These are phyloP conservation scores for Pichia nanzhaoensis DNA, from an alignment of 805 yeast species.

Conservation along the genomic window DNA sequence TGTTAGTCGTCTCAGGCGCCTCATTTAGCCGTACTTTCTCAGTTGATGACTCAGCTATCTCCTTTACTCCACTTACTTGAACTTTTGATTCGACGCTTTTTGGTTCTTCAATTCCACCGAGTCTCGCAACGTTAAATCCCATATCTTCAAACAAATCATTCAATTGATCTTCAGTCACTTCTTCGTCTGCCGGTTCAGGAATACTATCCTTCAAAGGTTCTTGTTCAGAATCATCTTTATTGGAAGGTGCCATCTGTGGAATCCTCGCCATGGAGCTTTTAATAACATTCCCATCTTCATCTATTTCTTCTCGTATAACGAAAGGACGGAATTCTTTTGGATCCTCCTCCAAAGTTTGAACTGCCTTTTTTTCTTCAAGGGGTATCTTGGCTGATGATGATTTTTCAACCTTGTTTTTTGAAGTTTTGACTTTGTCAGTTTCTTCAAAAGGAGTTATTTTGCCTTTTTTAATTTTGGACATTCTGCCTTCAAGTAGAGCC, in stretches of 20 bases:
- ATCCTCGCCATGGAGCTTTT: conserved; percentile 33
- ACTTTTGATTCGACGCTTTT: conserved; percentile 1
- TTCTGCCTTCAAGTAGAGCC: neutral
- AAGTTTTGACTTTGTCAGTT: neutral
- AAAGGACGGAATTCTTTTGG: conserved; percentile 37
- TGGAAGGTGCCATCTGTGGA: conserved; percentile 20
- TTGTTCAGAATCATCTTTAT: conserved; percentile 4
- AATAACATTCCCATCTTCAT: conserved; percentile 68
- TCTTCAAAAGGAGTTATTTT: neutral
- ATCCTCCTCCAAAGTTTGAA: no score
- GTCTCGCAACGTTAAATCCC: no score
- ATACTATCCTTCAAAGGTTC: neutral
- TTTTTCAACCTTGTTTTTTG: no score
- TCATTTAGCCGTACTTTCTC: conserved; percentile 4
- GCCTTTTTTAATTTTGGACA: neutral
- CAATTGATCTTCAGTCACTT: conserved; percentile 27
- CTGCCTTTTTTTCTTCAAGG: no score
- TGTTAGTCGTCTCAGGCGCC: no score
- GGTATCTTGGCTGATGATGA: neutral
- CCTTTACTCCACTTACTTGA: neutral
- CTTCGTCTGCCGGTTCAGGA: conserved; percentile 6
- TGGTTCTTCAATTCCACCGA: no score
- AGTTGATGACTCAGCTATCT: neutral
- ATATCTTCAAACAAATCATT: conserved; percentile 30
- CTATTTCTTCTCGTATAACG: conserved; percentile 74